phyloP scores from a whole-genome alignment of 1,284 basidiomycete species.

The Melampsora larici-populina region DNA sequence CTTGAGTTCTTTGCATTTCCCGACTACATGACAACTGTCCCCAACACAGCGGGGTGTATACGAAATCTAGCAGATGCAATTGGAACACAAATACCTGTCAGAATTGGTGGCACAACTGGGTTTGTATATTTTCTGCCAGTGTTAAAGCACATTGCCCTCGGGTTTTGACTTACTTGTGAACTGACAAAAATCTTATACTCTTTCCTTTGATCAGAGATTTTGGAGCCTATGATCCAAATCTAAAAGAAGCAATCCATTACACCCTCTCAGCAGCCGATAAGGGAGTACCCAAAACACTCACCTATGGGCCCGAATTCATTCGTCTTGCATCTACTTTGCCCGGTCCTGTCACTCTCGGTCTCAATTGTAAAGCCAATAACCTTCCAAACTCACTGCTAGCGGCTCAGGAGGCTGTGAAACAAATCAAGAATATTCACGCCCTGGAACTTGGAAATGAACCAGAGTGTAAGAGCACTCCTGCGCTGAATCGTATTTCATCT shows the following conservation, averaged over 20 bases:
- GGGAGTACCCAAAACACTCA: neutral
- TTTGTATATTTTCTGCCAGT: neutral
- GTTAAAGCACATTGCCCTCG: neutral
- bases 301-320: slow-evolving; percentile 17
- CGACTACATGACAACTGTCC: neutral
- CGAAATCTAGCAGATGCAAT: slow-evolving; percentile 7
- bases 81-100: neutral
- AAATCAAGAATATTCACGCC: slow-evolving; percentile 53
- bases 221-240: slow-evolving; percentile 8
- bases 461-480: slow-evolving; percentile 53
- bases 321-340: neutral
- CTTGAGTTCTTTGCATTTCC: slow-evolving; percentile 28
- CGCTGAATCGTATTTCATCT: neutral
- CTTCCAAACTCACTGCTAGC: neutral
- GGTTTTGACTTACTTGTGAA: neutral
- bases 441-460: slow-evolving; percentile 59
- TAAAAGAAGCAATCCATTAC: slow-evolving; percentile 14
- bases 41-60: slow-evolving; percentile 11
- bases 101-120: slow-evolving; percentile 30
- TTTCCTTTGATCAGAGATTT: slow-evolving; percentile 1
- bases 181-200: no score
- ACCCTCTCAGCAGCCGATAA: neutral
- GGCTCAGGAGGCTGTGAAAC: neutral
- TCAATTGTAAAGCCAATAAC: slow-evolving; percentile 14
- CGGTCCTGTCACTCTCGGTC: slow-evolving; percentile 16